A percentile compares a stretch with the other conserved stretches of the same genome.
Evolutionary conservation across 2,329 filamentous ascomycete genomes (phyloP).

Genomic region (Dactylellina sp.): DNA sequence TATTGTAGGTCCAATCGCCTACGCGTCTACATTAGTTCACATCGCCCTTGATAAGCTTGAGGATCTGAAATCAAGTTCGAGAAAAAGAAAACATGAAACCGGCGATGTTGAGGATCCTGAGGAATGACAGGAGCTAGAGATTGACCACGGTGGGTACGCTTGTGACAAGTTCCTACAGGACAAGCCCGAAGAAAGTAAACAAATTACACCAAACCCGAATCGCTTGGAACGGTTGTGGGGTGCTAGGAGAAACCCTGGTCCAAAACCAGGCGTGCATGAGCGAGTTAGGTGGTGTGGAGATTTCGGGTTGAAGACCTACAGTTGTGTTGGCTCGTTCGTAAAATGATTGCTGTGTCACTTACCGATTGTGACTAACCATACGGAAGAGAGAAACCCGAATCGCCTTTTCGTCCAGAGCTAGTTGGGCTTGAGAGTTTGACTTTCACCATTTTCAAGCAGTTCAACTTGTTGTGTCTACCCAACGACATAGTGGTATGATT

Average conservation of each 20-base stretch:
- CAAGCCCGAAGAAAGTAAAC: constrained; percentile 1
- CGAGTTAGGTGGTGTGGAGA: constrained; percentile 34
- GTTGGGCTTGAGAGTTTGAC: background rate
- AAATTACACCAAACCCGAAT: background rate
- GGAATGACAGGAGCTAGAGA: background rate
- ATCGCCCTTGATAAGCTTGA: constrained; percentile 35
- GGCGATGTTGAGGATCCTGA: constrained; percentile 1
- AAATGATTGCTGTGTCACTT: constrained; percentile 1
- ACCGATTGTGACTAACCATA: background rate
- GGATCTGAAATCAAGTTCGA: constrained; percentile 1
- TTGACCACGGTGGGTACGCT: constrained; percentile 7
- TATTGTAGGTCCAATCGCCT: constrained; percentile 34
- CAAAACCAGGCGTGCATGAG: constrained; percentile 13
- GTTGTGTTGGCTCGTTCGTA: constrained; percentile 10
- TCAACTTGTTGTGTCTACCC: background rate
- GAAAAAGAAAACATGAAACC: constrained; percentile 28
- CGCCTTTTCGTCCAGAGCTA: background rate
- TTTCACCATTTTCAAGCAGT: background rate
- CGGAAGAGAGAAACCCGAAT: background rate
- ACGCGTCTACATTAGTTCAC: constrained; percentile 17
- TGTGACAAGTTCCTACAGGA: constrained; percentile 21
- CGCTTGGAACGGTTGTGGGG: constrained; percentile 30
- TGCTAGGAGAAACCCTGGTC: constrained; percentile 14
- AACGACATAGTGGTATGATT: background rate
- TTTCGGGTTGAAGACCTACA: constrained; percentile 9